Evolutionary conservation across 1,284 basidiomycete species (phyloP), one percentile per base, ranked within the genome.

Genomic region (Pseudozyma pruni): DNA sequence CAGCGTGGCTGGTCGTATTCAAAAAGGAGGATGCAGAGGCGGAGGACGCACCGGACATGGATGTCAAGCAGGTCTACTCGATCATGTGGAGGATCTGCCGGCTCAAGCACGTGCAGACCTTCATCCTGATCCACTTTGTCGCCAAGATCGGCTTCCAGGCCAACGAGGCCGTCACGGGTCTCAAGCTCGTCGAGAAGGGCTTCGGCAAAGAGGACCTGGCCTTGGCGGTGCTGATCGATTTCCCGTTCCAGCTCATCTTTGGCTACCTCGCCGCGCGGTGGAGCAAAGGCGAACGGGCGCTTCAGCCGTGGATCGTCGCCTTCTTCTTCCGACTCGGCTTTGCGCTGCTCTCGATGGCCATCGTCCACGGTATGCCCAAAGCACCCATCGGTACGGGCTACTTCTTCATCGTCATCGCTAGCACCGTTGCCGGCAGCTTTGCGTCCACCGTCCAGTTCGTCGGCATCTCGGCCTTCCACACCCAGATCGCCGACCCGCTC

Each of bases 381-480:
- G 85, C 83, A 29, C 88, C 89, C 10, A 87, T 86, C 31, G 61
- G 72, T 10, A 33, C 45, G 7, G 87, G 87, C 8, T 97, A 96
- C 86, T 97, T 98, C 81, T 80, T 88, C 4, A 87, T 93, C 68
- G 86, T 98, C 39, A 85, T 88, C 32, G 73, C 89, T 1, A 90
- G 92, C 69, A 98, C 93, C 0, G 89, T 98, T 17, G 75, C 93
- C 17, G 89, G 90, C 17, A 91, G 91, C 22, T 93, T 98, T 80
- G 88, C 93, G 1, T 94, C 93, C 50, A 98, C 96, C 8, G 90
- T 98, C 10, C 95, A 98, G 83, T 99, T 98, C 79, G 95, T 98
- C 19, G 94, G 95, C 16, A 94, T 98, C 72, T 93, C 93, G 9
- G 95, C 96, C 4, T 98, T 98, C 87, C 95, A 98, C 81, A 98